Base-by-base conservation (phyloP, 2,329 filamentous ascomycete species). In the Beauveria medogensis region DNA sequence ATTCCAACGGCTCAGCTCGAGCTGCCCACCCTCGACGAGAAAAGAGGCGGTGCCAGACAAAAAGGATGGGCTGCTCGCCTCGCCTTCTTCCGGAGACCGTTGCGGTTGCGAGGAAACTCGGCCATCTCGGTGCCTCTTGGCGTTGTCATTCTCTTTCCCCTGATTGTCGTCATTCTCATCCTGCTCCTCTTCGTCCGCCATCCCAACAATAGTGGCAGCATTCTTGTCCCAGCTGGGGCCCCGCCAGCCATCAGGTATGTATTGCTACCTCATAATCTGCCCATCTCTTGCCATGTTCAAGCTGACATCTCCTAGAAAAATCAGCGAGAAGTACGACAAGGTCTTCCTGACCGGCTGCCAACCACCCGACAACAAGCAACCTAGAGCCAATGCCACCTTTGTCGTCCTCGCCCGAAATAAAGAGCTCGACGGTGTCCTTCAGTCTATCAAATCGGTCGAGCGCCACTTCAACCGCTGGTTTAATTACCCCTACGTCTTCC, bases 381-480 rank as follows among this genome's bases (percentile, higher is more conserved):
- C 91, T 47, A 85, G 92, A 70, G 94, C 91, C 67, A 99, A 97
- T 71, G 94, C 91, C 63, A 93, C 91, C 28, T 96, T 99, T 70
- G 94, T 99, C 65, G 92, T 99, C 44, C 82, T 99, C 63, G 94
- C 94, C 59, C 82, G 94, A 68, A 97, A 99, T 73, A 95, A 96
- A 80, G 94, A 99, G 77, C 75, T 99, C 65, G 92, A 96, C 0
- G 94, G 94, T 63, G 94, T 99, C 44, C 85, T 99, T 65, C 91
- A 97, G 75, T 97, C 94, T 10, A 84, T 99, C 74, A 97, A 97
- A 79, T 97, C 93, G 48, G 92, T 99, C 67, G 94, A 99, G 79
- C 85, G 94, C 68, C 94, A 99, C 76, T 99, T 99, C 84, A 99
- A 99, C 77, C 86, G 92, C 67, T 99, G 93, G 92, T 99, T 92